Evolutionary conservation across 2,329 filamentous ascomycete species (phyloP), one percentile per base, ranked within the genome.

Genomic region (Venturia aucupariae): DNA sequence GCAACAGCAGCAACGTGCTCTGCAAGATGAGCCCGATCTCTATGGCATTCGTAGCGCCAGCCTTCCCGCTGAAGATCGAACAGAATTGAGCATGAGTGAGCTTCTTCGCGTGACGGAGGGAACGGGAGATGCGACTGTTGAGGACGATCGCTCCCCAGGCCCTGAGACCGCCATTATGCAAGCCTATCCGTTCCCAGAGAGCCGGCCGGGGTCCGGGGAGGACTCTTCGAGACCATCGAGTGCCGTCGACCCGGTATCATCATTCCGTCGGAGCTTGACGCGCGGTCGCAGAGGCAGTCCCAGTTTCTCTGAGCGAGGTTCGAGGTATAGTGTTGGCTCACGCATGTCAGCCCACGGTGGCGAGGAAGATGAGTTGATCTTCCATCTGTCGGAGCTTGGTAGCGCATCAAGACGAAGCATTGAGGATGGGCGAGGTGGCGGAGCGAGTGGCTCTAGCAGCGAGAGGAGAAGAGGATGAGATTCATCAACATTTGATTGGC

Each of bases 371-470:
- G 57, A 64, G 8, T 19, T 64, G 27, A 64, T 64, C n/a, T 64
- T 64, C 39, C 54, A 64, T 15, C 27, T 64, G 17, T 55, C 42
- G 17, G 63, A 64, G 6, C 24, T 64, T 13, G 63, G 39, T 2
- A 51, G 41, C 27, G 62, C 62, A 4, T 64, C 63, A 27, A 35
- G 63, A 8, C 35, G 63, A 22, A 64, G 63, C 32, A 35, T 64
- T 27, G 63, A 64, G 42, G 63, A 64, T 27, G 51, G 38, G 39
- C 46, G 62, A 24, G 62, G 62, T 57, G 62, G 46, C 7, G 46
- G 46, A 3, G 46, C 42, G 24, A 44, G 5, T 77, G 77, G 75
- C 69, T 79, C 13, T 67, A 70, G 11, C 67, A 62, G 6, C 67
- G 69, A 17, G 55, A 66, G 17, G 67, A 69, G 3, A 69, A 76